Base-by-base conservation (phyloP, 495 filamentous ascomycete species). In the Aspergillus sclerotioniger region DNA sequence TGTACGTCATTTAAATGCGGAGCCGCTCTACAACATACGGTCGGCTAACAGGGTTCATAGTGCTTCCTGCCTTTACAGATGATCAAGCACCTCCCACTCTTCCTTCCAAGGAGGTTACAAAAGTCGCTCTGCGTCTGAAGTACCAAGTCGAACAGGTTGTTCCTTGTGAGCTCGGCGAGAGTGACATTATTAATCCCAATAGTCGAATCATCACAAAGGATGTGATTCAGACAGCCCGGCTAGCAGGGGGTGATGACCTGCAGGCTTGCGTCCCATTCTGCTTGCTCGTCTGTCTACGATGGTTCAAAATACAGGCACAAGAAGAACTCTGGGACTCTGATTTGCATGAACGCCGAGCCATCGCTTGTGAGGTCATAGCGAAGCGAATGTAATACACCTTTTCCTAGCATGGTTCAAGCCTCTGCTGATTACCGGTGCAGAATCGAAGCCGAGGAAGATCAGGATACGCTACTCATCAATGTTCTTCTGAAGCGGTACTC, bases 361-460 rank as follows among this genome's bases (percentile, higher is more conserved):
- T 82, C 16, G 92, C 95, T n/a, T 94, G 90, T 69, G 94, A 98
- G 71, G 84, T 96, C 41, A 89, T 98, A 53, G 91, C 95, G n/a
- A 98, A 97, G 78, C 79, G 80, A 39, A 86, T 97, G 86, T 86
- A 76, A 52, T 62, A 17, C n/a, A 19, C 13, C 25, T 15, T 9
- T 13, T 8, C 8, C 51, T 13, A 12, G 33, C 17, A 29, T 31
- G n/a, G 8, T 15, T n/a, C 8, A 7, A 29, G 39, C n/a, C 29
- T 20, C 2, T 54, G n/a, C 63, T 65, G 17, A 71, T 43, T 4
- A 17, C 2, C 10, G 28, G 6, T 52, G 25, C 56, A 87, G 82
- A 62, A 97, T 98, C 68, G 94, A 98, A 71, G 61, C 72, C 3
- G 91, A 94, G 66, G 84, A 91, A 13, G 81, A 96, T 67, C 80